Percentiles rank a stretch among this genome's conserved stretches.
These are phyloP conservation scores for Coniella vitis DNA, from an alignment of 2,329 filamentous ascomycete species.

Conservation along the genomic window DNA sequence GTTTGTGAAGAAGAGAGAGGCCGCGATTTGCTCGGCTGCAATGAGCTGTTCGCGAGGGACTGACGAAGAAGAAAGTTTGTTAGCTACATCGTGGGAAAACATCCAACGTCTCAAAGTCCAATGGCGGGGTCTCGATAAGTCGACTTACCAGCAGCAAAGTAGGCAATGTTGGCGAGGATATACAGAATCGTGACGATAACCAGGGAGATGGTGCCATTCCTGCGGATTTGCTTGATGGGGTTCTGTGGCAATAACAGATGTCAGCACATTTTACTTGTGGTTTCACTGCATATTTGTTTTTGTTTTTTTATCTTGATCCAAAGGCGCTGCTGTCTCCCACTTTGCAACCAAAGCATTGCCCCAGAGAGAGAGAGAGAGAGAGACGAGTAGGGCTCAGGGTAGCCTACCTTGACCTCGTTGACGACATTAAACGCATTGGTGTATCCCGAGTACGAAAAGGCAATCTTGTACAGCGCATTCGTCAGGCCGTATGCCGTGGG, in stretches of 20 bases:
- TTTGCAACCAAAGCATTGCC: no score
- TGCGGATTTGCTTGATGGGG: constrained; percentile 48
- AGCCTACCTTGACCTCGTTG: constrained; percentile 43
- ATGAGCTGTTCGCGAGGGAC: constrained; percentile 46
- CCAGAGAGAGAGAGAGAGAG: no score
- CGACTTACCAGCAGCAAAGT: constrained; percentile 42
- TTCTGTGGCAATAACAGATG: constrained; percentile 32
- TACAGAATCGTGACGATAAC: constrained; percentile 46
- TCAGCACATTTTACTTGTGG: no score
- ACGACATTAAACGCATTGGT: constrained; percentile 54
- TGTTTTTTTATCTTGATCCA: no score
- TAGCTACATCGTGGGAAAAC: no score
- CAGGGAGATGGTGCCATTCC: constrained; percentile 42
- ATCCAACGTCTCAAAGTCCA: no score
- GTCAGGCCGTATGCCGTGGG: constrained; percentile 40
- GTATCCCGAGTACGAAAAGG: constrained; percentile 52
- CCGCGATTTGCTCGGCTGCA: constrained; percentile 44
- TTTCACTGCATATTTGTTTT: no score
- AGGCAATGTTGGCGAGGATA: constrained; percentile 52
- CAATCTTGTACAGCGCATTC: constrained; percentile 52
- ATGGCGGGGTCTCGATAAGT: background rate
- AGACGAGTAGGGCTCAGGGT: no score
- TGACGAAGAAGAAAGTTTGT: background rate
- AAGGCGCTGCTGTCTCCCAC: no score
- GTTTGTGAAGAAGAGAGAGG: constrained; percentile 49